Evolutionary conservation across 2,329 filamentous ascomycete species (phyloP), one percentile per base, ranked within the genome.

Genomic region (Colletotrichum plurivorum): DNA sequence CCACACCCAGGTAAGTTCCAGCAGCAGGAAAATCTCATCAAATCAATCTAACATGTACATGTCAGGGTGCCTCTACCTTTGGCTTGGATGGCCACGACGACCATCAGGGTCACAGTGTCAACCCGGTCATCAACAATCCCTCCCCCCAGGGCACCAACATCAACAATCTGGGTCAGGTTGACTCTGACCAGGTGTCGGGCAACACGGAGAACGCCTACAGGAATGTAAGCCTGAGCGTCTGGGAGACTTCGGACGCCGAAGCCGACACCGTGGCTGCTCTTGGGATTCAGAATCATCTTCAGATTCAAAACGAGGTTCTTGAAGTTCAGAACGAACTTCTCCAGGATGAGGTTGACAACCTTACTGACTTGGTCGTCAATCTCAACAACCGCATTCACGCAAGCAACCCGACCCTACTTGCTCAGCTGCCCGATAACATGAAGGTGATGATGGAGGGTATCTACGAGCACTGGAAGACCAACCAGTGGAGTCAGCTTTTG

Each of bases 381-480:
- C 4, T 67, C 7, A 13, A 67, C 22, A 49, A 15, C 51, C 41
- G 41, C 18, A 31, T 62, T 13, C 9, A 31, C 10, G 15, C 22
- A 0, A 49, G 41, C 20, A 31, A 49, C 16, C 51, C 56, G 4
- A 51, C 55, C 8, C n/a, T 62, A 13, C 31, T 62, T 18, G 20
- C 18, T 49, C 41, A 16, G 1, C 52, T 67, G 5, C 57, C 63
- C 0, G 13, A n/a, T 1, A 27, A 49, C 4, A 25, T 62, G 15
- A 41, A 62, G 51, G 18, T 16, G 27, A 41, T 41, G 4, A 0
- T 67, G 1, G 6, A 54, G 1, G 43, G 39, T 15, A 31, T 67
- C 0, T 49, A 51, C 13, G 63, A 67, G 27, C 27, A 67, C 1
- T 67, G 63, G 63, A 67, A 67, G 57, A 49, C 55, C 1, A 18